Percentiles rank a stretch among this genome's conserved stretches.
phyloP scores from a whole-genome alignment of 352 stramenopile genomes.

The Pythium chondricola region DNA sequence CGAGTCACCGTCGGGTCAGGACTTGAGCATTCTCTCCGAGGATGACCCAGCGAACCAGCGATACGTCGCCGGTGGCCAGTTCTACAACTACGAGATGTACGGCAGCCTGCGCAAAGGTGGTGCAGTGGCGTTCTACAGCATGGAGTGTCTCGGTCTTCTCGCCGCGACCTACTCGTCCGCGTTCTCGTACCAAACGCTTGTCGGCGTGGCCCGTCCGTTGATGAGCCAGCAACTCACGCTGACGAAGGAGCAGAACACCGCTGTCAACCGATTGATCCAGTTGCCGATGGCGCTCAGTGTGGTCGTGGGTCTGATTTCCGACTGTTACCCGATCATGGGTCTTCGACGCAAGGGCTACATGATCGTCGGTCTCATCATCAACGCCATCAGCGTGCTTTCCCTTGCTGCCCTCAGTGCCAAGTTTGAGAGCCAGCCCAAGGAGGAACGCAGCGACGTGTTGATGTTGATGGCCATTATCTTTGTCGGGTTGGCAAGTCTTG shows the following conservation, averaged over 20 bases:
- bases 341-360: conserved; percentile 90
- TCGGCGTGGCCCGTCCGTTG: conserved; percentile 43
- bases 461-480: conserved; percentile 35
- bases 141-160: conserved; percentile 53
- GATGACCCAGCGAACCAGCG: conserved; percentile 19
- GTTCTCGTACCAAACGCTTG: conserved; percentile 55
- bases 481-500: conserved; percentile 39
- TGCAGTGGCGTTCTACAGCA: conserved; percentile 43
- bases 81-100: conserved; percentile 72
- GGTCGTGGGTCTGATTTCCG: conserved; percentile 82
- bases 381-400: conserved; percentile 45
- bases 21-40: conserved; percentile 18
- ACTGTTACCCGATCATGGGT: conserved; percentile 89
- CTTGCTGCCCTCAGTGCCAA: conserved; percentile 47
- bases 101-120: conserved; percentile 60
- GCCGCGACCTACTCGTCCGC: conserved; percentile 65
- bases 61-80: conserved; percentile 63
- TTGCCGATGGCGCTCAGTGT: conserved; percentile 88
- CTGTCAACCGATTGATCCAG: conserved; percentile 54
- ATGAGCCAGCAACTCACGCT: conserved; percentile 51
- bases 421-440: conserved; percentile 26
- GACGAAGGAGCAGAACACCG: conserved; percentile 29
- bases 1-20: conserved; percentile 11
- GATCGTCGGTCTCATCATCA: conserved; percentile 71
- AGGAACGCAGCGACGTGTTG: conserved; percentile 24